phyloP scores from a whole-genome alignment of 1,284 basidiomycete genomes.

The Vanrija sp. region DNA sequence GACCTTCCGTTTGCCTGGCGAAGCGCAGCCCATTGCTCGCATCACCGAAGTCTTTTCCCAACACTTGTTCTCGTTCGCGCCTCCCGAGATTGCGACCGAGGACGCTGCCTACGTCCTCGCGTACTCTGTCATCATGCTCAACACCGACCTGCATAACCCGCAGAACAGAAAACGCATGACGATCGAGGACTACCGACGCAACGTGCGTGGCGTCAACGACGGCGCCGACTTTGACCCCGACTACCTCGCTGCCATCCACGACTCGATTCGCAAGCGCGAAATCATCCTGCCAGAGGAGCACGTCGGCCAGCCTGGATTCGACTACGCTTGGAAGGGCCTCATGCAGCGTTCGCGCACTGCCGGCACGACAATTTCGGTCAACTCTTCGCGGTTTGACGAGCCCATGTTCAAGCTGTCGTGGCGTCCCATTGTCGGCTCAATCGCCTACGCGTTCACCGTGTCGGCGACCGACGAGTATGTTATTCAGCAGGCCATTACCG shows the following conservation, averaged over 20 bases:
- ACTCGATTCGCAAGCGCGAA: conserved; percentile 88
- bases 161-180: conserved; percentile 96
- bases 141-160: conserved; percentile 97
- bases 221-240: conserved; percentile 77
- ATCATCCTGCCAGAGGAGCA: conserved; percentile 99
- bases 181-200: conserved; percentile 87
- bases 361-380: conserved; percentile 72
- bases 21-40: conserved; percentile 87
- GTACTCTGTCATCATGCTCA: conserved; percentile 97
- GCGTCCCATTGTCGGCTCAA: conserved; percentile 85
- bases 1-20: conserved; percentile 90
- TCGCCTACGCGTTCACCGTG: conserved; percentile 88
- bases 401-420: conserved; percentile 91
- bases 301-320: conserved; percentile 92
- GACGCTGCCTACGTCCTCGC: conserved; percentile 94
- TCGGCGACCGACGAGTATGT: conserved; percentile 91
- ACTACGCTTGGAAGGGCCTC: conserved; percentile 98
- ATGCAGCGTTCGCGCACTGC: conserved; percentile 74
- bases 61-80: conserved; percentile 78
- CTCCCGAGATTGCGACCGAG: conserved; percentile 76
- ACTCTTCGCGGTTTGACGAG: conserved; percentile 74
- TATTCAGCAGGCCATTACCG: conserved; percentile 88
- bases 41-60: conserved; percentile 95
- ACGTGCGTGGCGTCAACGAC: conserved; percentile 89
- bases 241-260: conserved; percentile 83